A percentile compares a stretch with the other conserved stretches of the same genome.
phyloP scores from a whole-genome alignment of 208 protist species.

The Phytomonas francai region DNA sequence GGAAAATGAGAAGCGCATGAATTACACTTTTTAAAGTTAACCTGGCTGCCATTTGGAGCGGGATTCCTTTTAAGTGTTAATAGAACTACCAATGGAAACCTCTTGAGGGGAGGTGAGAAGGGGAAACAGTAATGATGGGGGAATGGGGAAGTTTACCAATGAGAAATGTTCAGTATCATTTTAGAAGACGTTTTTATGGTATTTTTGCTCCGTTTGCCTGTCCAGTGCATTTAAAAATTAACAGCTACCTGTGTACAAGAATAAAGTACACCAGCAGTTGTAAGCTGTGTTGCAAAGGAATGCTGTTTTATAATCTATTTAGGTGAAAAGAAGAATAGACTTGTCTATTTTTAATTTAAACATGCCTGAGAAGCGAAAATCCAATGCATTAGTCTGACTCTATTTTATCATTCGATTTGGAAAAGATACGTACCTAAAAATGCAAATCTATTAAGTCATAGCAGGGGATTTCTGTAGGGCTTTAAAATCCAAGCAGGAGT shows the following conservation, averaged over 20 bases:
- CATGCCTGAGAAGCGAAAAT: neutral
- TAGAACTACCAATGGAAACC: neutral
- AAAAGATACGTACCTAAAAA: slow-evolving; percentile 2
- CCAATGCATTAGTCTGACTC: neutral
- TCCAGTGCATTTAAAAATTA: neutral
- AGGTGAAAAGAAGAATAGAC: neutral
- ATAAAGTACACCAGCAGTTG: neutral
- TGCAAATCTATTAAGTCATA: slow-evolving; percentile 2
- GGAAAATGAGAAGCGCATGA: neutral
- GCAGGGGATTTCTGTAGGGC: neutral
- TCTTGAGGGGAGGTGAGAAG: neutral
- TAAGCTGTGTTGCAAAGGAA: neutral
- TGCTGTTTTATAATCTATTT: neutral
- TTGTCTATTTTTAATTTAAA: neutral
- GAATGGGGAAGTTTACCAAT: neutral
- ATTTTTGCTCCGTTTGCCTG: neutral
- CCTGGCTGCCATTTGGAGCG: neutral
- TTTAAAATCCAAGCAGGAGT: neutral
- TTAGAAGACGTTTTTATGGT: neutral
- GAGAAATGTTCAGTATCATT: neutral
- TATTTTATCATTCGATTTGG: neutral
- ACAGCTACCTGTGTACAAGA: neutral
- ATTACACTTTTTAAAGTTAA: neutral
- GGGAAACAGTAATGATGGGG: neutral
- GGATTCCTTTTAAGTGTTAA: neutral